Evolutionary conservation across 257 asterid species (phyloP).

Genomic region (Solanum medicagineum): DNA sequence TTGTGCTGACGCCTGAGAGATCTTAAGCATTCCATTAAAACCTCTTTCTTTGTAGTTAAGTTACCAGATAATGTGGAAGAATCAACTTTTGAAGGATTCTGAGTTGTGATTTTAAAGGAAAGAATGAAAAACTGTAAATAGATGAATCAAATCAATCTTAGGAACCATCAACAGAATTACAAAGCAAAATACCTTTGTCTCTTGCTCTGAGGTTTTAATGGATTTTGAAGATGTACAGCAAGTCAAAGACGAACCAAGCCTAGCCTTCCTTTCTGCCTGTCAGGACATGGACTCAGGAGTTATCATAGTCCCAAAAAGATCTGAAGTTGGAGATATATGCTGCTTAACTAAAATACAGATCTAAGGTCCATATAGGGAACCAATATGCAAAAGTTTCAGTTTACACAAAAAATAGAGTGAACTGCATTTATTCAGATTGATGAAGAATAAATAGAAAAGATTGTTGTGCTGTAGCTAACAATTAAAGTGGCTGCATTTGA

Average conservation of each 20-base stretch:
- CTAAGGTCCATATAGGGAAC: background rate
- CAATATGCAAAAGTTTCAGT: background rate
- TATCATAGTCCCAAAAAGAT: background rate
- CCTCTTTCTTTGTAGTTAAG: constrained; percentile 17
- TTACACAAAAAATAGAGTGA: background rate
- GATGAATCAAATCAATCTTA: background rate
- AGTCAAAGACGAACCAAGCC: constrained; percentile 22
- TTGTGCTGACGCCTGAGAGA: constrained; percentile 46
- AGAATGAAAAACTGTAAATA: background rate
- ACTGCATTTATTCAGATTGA: background rate
- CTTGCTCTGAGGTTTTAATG: constrained; percentile 4
- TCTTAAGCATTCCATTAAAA: constrained; percentile 56
- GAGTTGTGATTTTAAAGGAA: constrained; percentile 5
- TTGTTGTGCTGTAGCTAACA: too few relatives aligned
- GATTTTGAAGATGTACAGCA: constrained; percentile 9
- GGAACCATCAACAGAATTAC: background rate
- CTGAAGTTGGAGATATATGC: background rate
- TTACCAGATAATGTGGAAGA: constrained; percentile 14
- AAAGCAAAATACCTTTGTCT: constrained; percentile 18
- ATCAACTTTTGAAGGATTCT: constrained; percentile 18
- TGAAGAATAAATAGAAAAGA: background rate
- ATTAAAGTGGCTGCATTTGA: background rate
- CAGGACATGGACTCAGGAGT: background rate
- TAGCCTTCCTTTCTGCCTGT: constrained; percentile 42
- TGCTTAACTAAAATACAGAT: background rate